A percentile compares a stretch with the other conserved stretches of the same genome.
phyloP scores from a whole-genome alignment of 441 rosid species.

The Eutrema salsugineum region DNA sequence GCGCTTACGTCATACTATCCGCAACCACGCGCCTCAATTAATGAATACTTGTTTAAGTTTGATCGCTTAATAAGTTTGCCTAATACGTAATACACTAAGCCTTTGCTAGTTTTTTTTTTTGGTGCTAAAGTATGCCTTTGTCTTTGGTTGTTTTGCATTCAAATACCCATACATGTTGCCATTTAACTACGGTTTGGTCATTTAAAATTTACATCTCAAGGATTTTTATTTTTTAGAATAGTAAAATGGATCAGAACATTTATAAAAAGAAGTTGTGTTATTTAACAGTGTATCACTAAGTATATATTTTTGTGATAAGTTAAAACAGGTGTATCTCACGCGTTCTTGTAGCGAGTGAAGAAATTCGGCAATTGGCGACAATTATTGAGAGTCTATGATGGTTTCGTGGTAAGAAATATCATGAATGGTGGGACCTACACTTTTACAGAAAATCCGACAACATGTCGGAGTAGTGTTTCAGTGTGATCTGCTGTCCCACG shows the following conservation, averaged over 20 bases:
- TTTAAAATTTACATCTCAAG: too few species aligned
- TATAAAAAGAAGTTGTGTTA: too few species aligned
- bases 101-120: too few species aligned
- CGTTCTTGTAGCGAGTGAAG: neutral
- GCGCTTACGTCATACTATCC: neutral
- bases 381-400: conserved; percentile 25
- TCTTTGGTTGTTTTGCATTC: too few species aligned
- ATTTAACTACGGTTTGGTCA: too few species aligned
- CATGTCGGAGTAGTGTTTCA: conserved; percentile 26
- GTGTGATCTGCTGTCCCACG: conserved; percentile 32
- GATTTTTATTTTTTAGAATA: too few species aligned
- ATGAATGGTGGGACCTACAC: conserved; percentile 11
- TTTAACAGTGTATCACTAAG: neutral
- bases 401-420: conserved; percentile 1
- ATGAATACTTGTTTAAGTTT: neutral
- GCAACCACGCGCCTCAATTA: neutral
- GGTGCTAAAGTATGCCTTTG: too few species aligned
- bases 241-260: too few species aligned
- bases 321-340: neutral
- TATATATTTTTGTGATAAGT: too few species aligned
- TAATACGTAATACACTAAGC: too few species aligned
- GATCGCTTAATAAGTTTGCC: too few species aligned
- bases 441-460: conserved; percentile 28
- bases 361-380: neutral
- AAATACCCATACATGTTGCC: too few species aligned